These are phyloP conservation scores for Penicillium palitans DNA, from an alignment of 2,329 filamentous ascomycete species.

Conservation along the genomic window DNA sequence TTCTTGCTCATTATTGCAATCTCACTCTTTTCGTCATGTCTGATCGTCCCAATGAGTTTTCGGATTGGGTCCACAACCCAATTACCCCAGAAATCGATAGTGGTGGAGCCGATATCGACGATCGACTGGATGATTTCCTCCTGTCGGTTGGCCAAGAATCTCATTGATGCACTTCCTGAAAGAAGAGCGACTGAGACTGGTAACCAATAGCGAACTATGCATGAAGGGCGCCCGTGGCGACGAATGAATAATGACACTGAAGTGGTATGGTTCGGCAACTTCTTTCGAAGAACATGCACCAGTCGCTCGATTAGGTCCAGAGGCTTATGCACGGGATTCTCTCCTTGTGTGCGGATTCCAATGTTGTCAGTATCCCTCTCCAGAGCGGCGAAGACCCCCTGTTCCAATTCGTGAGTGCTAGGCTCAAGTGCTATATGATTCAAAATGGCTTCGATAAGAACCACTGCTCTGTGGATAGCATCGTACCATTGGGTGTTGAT, in stretches of 20 bases:
- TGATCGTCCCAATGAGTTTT: constrained; percentile 85
- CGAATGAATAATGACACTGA: constrained; percentile 58
- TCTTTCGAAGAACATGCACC: constrained; percentile 62
- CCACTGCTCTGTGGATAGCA: constrained; percentile 75
- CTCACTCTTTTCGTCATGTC: constrained; percentile 87
- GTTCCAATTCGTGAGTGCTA: constrained; percentile 55
- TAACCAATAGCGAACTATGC: constrained; percentile 83
- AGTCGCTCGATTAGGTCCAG: constrained; percentile 38
- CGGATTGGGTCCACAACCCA: constrained; percentile 87
- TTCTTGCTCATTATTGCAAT: constrained; percentile 96
- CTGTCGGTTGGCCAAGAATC: constrained; percentile 70
- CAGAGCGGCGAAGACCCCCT: constrained; percentile 57
- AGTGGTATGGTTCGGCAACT: constrained; percentile 66
- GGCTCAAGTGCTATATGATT: constrained; percentile 66
- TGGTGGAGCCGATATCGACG: constrained; percentile 72
- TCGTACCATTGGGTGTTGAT: constrained; percentile 64
- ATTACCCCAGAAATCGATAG: constrained; percentile 90
- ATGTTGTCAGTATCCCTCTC: constrained; percentile 60
- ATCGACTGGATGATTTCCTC: constrained; percentile 81
- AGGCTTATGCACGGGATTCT: constrained; percentile 43
- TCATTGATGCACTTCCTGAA: constrained; percentile 83
- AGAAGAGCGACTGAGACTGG: constrained; percentile 69
- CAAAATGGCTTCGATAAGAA: constrained; percentile 82
- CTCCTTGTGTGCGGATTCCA: constrained; percentile 14
- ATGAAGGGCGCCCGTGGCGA: constrained; percentile 73